Base-by-base conservation (phyloP, 2,329 filamentous ascomycete genomes). In the Aspergillus sclerotialis region DNA sequence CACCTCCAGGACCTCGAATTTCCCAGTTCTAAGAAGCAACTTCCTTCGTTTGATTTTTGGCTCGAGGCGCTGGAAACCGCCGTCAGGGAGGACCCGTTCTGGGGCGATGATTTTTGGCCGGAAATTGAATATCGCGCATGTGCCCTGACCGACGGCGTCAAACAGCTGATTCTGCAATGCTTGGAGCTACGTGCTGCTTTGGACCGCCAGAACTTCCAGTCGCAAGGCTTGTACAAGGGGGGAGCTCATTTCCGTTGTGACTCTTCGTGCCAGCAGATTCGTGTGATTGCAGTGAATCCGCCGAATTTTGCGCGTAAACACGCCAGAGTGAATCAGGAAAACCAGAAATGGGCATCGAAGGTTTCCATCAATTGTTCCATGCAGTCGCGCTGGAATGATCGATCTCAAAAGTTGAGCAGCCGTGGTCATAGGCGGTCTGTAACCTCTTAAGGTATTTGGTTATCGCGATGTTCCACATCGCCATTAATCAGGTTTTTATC, bases 11-110 rank as follows among this genome's bases (percentile, higher is more conserved):
- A 50, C 9, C 38, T 46, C 11, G 47, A 47, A 17, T 34, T 51
- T 14, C 32, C 45, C 25, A 43, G 44, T 8, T 38, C 40, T 14
- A 42, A 42, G 24, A 27, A 33, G 18, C 40, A 34, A 14, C 40
- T 55, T 19, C 57, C 55, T 8, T 43, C 43, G 18, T 65, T 65
- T 36, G 49, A 48, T 9, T 65, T 63, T 38, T 67, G 60, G 61
- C 44, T 65, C 6, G 37, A 46, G 12, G 53, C 61, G 10, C 42
- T 67, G 24, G 57, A 60, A 39, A 53, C 42, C 1, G 63, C 62
- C 2, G 61, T 67, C 8, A 49, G 58, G n/a, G 56, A 63, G 39
- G 64, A 67, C 36, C 48, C 61, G 2, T 64, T 66, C 44, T 67
- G 63, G 63, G 64, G 63, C 25, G 50, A 58, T 19, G 50, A 48